Base-by-base conservation (phyloP, 2,329 filamentous ascomycete species). In the Fusarium sp. region DNA sequence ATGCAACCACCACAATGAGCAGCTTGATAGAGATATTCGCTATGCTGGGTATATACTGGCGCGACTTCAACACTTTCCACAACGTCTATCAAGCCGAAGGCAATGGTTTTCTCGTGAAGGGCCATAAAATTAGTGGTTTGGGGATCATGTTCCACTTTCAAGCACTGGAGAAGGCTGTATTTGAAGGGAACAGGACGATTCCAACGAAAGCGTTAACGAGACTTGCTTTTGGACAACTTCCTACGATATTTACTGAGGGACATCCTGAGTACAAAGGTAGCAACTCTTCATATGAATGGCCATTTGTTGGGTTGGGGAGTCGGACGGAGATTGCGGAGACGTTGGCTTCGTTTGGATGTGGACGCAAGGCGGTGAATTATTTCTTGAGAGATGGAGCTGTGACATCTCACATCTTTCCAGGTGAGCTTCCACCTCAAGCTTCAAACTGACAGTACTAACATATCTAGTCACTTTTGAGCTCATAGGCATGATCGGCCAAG, bases 21-120 rank as follows among this genome's bases (percentile, higher is more conserved):
- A 52, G 69, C 10, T n/a, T 69, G 5, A 64, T 69, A 42, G 59
- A 69, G 19, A 65, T 69, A n/a, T 52, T 69, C 25, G 52, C 65
- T 19, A 69, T 69, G 67, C 15, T 69, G 2, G 67, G 65, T 6
- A 59, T 69, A 6, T 69, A 69, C 50, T 69, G 67, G 67, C 37
- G 37, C 3, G 59, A 69, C 30, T 69, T 69, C n/a, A 69, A 69
- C 6, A 32, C 35, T 4, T 47, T 53, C 2, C 42, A 69, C 11
- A 44, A 52, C 21, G 35, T 69, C 4, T 69, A 69, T 25, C 67
- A 69, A 59, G 65, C 67, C 4, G 67, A 69, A 23, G 67, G 67
- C 0, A 69, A 69, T 2, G 67, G 67, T 1, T 69, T 64, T 1
- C 30, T 69, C 1, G 67, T 69, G 2, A 69, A 69, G 28, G 67